Evolutionary conservation across 192 early-diverging fungal genomes (phyloP), one percentile per base, ranked within the genome.

Genomic region (Coemansia sp.): DNA sequence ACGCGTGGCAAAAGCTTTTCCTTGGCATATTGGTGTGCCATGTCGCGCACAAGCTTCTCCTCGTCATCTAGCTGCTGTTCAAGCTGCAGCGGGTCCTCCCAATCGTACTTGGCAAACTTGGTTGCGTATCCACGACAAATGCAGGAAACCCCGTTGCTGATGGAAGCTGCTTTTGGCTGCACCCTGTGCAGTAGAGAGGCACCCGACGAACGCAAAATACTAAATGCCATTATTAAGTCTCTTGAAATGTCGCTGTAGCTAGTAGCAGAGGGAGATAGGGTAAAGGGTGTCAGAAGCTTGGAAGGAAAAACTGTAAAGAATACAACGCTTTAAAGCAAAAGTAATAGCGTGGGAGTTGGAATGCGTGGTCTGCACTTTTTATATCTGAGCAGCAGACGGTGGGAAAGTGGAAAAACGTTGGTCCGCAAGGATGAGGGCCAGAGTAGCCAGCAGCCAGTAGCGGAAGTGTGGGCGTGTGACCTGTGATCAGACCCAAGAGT

Each of bases 21-120:
- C 63, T 99, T 95, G 64, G 92, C 94, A 81, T 98, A 99, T 30
- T 90, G 73, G 49, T 85, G 86, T 8, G 94, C 94, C 26, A 91
- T 74, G 71, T 96, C 95, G 66, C 94, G 91, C 62, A 93, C 82
- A 67, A 87, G 84, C 52, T 84, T 79, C 84, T 98, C 97, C 48
- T 98, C 97, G 58, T 97, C 95, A 6, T 95, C 96, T 60, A 98
- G 87, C 64, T 87, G 91, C 0, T 85, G 77, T 56, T 95, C 88
- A 52, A 96, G 85, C 80, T 90, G 89, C 36, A 98, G 76, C 4
- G 95, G 88, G 63, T 98, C 97, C 36, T 87, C 85, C 91, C 91
- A 93, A 82, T 92, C 85, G 80, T 92, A 93, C 73, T 90, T 92
- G 35, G 84, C 86, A 68, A 88, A 69, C 71, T 84, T 84, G 59